A percentile compares a stretch with the other conserved stretches of the same genome.
These are phyloP conservation scores for Saksenaea vasiformis DNA, from an alignment of 371 early-diverging fungal genomes.

Conservation along the genomic window DNA sequence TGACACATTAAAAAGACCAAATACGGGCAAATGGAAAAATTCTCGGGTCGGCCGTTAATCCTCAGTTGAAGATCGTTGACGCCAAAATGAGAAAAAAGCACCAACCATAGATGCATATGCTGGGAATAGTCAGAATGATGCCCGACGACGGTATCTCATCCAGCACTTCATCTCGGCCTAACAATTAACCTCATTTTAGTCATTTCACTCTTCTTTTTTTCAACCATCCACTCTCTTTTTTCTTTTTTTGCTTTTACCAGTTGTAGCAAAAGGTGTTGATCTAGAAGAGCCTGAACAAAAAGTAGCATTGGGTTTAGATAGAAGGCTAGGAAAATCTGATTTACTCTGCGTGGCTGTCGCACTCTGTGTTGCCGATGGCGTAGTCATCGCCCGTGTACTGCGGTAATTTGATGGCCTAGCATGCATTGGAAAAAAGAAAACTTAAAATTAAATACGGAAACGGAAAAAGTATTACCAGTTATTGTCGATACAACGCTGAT, in stretches of 20 bases:
- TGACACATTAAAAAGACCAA: too few relatives aligned
- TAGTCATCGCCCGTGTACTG: neutral
- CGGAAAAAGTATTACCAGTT: slow-evolving; percentile 9
- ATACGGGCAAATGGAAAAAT: neutral
- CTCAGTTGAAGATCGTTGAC: neutral
- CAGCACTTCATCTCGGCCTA: neutral
- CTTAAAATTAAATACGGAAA: neutral
- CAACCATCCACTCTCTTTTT: too few relatives aligned
- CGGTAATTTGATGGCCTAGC: neutral
- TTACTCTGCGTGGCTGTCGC: neutral
- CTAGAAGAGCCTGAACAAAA: too few relatives aligned
- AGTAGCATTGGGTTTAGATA: too few relatives aligned
- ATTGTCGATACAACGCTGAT: slow-evolving; percentile 7
- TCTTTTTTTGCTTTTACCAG: too few relatives aligned
- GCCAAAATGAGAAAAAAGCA: neutral
- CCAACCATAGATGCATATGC: neutral
- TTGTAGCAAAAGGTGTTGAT: too few relatives aligned
- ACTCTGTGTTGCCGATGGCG: neutral
- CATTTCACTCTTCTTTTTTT: too few relatives aligned
- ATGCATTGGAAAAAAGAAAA: neutral
- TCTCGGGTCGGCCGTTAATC: neutral
- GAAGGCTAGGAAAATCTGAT: neutral
- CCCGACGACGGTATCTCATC: neutral
- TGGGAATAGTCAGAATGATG: neutral
- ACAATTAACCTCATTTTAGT: neutral